Evolutionary conservation across 305 asterid species (phyloP), one percentile per base, ranked within the genome.

Genomic region (Fraxinus latifolia): DNA sequence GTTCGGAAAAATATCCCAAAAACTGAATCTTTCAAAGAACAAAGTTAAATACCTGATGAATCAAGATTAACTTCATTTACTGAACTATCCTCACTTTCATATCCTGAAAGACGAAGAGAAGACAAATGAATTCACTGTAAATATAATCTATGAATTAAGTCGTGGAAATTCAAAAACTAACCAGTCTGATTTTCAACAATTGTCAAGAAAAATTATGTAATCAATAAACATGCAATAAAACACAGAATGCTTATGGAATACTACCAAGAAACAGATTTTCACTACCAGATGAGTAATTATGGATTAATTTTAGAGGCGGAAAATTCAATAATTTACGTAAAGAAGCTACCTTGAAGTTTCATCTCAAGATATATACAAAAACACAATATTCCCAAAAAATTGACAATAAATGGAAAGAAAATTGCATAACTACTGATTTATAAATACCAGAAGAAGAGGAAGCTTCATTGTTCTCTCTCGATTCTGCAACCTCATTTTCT

Each of bases 11-110:
- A 6, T 23, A 70, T 29, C 75, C 6, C 75, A 34, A 3, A 32
- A 29, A 78, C 19, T 27, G 17, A 71, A 76, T n/a, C 53, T 77
- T 71, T 50, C 79, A 79, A 67, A 72, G 60, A 78, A 77, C 74
- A 77, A 23, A 73, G 34, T 5, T 27, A 82, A 81, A 76, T 32
- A 96, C 98, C 99, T 88, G 99, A 91, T 19, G 98, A 90, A 82
- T 94, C 97, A 2, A 91, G 94, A 88, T 92, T 92, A 79, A 91
- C 91, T 87, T 94, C 98, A 29, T 93, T 89, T 39, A 79, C 92
- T 19, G 99, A 96, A 88, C 98, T 92, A 82, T 92, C 94, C 87
- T 94, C 99, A 78, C 95, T 96, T 86, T 93, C 95, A 87, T 94
- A 94, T 81, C 99, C 99, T 96, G 93, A 84, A 83, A 60, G 37